Conservation (phyloP, 164 flowering plant genomes). For the Aristolochia californica region DNA sequence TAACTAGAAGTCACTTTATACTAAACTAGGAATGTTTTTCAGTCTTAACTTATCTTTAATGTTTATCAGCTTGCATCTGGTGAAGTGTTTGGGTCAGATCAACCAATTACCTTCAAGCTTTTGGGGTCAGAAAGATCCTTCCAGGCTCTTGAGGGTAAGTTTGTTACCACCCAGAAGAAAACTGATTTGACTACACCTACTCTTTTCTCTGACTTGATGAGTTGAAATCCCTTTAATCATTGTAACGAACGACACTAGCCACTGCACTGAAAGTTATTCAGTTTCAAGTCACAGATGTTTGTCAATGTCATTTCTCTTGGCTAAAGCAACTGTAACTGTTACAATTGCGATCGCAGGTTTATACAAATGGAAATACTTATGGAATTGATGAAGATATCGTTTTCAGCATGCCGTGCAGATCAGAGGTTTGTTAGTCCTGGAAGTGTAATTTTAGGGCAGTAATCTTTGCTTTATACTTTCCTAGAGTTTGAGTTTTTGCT, state of each 20-base stretch:
- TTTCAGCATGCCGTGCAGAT: conserved; percentile 99
- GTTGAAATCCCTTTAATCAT: neutral
- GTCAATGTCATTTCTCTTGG: too few species aligned
- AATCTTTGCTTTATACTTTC: neutral
- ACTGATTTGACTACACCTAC: neutral
- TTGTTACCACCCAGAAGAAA: neutral
- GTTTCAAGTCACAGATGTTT: too few species aligned
- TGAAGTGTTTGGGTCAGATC: conserved; percentile 84
- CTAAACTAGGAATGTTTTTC: neutral
- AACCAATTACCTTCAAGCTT: conserved; percentile 79
- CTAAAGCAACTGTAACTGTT: too few species aligned
- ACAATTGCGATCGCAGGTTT: conserved; percentile 40
- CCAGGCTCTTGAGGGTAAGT: conserved; percentile 82
- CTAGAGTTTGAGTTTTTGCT: neutral
- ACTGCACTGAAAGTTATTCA: too few species aligned
- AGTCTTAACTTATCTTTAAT: conserved; percentile 8
- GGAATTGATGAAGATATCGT: conserved; percentile 89
- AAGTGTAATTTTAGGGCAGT: neutral
- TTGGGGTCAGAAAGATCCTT: conserved; percentile 82
- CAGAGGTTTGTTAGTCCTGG: conserved; percentile 39
- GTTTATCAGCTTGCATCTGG: conserved; percentile 87
- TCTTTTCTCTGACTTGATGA: neutral
- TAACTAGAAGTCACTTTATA: too few species aligned
- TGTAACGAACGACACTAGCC: neutral
- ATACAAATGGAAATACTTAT: conserved; percentile 87